Percentiles rank a stretch among this genome's conserved stretches.
Conservation (phyloP, 108 stramenopile genomes). For the Skeletonema marinoi region DNA sequence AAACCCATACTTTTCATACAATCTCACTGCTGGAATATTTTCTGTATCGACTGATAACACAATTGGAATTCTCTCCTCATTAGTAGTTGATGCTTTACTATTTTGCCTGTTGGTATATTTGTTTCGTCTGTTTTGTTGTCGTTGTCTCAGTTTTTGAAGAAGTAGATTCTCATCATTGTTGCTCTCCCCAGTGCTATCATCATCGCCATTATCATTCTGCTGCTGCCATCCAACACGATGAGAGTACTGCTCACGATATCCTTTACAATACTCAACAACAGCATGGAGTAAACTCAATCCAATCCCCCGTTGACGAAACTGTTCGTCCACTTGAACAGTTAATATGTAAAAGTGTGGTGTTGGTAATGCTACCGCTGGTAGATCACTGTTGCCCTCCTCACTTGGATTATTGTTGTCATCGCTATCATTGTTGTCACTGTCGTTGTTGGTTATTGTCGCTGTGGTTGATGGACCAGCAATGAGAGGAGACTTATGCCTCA, state of each 20-base stretch:
- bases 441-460: background rate
- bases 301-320: slow-evolving; percentile 24
- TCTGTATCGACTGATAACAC: slow-evolving; percentile 42
- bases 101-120: background rate
- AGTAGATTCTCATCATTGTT: background rate
- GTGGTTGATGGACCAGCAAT: background rate
- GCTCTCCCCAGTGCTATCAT: background rate
- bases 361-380: slow-evolving; percentile 1
- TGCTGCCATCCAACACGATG: too few species aligned
- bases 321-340: slow-evolving; percentile 24
- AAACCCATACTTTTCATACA: slow-evolving; percentile 46
- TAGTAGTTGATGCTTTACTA: background rate
- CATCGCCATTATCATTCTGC: background rate
- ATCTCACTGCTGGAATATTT: slow-evolving; percentile 12
- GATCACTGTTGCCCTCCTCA: background rate
- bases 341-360: slow-evolving; percentile 30
- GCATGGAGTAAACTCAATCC: slow-evolving; percentile 20
- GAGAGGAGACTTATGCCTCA: background rate
- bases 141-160: background rate
- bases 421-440: background rate
- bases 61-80: slow-evolving; percentile 1
- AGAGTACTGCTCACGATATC: background rate
- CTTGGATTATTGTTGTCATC: background rate
- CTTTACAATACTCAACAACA: slow-evolving; percentile 7
- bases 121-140: background rate